Base-by-base conservation (phyloP, 225 moss, liverwort and hornwort species). In the Bryoerythrophyllum caledonicum region DNA sequence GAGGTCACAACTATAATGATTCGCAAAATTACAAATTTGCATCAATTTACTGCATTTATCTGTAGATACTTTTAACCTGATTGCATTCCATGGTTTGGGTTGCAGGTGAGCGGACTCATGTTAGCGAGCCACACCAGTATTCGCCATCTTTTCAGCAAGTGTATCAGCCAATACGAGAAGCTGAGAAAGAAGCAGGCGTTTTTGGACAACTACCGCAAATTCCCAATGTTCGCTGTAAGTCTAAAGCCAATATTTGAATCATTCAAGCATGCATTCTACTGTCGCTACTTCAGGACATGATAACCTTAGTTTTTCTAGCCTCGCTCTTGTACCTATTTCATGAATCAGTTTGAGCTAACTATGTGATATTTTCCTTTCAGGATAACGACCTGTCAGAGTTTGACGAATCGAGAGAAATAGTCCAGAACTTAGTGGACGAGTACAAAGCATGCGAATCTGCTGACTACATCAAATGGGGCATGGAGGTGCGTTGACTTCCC, bases 401-500 rank as follows among this genome's bases (percentile, higher is more conserved):
- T 76, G 97, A 95, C 49, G 97, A 99, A 79, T 99, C 97, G 24
- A 90, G 97, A 81, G 97, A 99, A 78, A 99, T 99, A 72, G 90
- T 99, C 49, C 97, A 99, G 77, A 99, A 95, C 57, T 82, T 99
- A 78, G 97, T 99, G 52, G 97, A 99, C 59, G 97, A 99, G 77
- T 99, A 99, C 76, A 95, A 99, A 85, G 97, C 97, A 54, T 99
- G 97, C 68, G 97, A 99, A 88, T 99, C 97, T 48, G 94, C 97
- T 52, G 97, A 99, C 81, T 99, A 99, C 76, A 99, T 99, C 84
- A 99, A 99, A 70, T 99, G 97, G 97, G 97, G 97, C 74, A 95
- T 99, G 97, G 97, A 99, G 94, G 97, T 99, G 83, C 70, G 73
- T 70, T 14, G 20, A 48, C 16, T 38, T 3, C 74, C n/a, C 20